These are phyloP conservation scores for Staphylotrichum tortipilum DNA, from an alignment of 495 filamentous ascomycete genomes.

Conservation along the genomic window DNA sequence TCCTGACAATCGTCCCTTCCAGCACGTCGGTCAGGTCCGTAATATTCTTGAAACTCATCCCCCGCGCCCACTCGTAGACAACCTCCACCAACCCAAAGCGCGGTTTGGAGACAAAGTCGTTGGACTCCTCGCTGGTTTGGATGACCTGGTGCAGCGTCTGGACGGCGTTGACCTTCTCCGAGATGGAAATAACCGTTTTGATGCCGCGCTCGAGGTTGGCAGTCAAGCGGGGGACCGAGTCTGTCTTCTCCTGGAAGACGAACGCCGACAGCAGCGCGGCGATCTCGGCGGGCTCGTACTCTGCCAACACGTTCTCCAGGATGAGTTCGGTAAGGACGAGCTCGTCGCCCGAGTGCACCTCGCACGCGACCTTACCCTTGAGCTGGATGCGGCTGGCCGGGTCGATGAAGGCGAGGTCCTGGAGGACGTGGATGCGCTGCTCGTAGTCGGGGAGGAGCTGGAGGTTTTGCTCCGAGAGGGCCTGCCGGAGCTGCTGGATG, in stretches of 20 bases:
- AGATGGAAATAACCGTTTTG: conserved; percentile 76
- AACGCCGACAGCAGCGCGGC: conserved; percentile 89
- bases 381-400: conserved; percentile 73
- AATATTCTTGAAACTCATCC: conserved; percentile 97
- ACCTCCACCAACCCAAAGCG: conserved; percentile 94
- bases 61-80: conserved; percentile 95
- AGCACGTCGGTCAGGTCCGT: conserved; percentile 94
- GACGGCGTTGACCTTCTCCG: conserved; percentile 80
- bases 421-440: conserved; percentile 83
- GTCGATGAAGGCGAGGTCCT: conserved; percentile 86
- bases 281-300: conserved; percentile 94
- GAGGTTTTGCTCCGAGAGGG: conserved; percentile 93
- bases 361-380: conserved; percentile 97
- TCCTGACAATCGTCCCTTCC: conserved; percentile 91
- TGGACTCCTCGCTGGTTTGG: conserved; percentile 75
- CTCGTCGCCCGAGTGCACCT: conserved; percentile 96
- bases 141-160: conserved; percentile 88
- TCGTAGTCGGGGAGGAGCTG: conserved; percentile 97
- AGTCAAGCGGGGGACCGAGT: conserved; percentile 73
- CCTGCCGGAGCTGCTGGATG: conserved; percentile 70
- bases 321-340: conserved; percentile 95
- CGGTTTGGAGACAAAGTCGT: conserved; percentile 79
- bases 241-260: conserved; percentile 98
- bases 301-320: conserved; percentile 89
- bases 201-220: conserved; percentile 74